A percentile compares a stretch with the other conserved stretches of the same genome.
These are phyloP conservation scores for Ascocoryne sarcoides DNA, from an alignment of 2,329 filamentous ascomycete genomes.

Conservation along the genomic window DNA sequence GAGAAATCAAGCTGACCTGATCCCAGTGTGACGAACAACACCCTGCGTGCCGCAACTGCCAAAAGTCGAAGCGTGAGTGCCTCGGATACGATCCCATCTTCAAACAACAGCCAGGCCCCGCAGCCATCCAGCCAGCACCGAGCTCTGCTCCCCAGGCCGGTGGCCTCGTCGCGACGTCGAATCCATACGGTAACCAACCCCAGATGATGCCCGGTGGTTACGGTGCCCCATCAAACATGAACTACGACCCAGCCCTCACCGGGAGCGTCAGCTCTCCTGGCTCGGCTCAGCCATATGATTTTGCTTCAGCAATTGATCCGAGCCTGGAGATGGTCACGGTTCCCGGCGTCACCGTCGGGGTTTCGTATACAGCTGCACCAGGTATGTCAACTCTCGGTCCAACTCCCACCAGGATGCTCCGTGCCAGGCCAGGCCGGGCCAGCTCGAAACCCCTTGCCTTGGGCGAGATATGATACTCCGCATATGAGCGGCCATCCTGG, in stretches of 20 bases:
- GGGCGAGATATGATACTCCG: too few species aligned
- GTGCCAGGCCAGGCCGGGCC: too few species aligned
- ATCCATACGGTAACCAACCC: constrained; percentile 39
- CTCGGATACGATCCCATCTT: constrained; percentile 83
- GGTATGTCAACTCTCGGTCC: constrained; percentile 27
- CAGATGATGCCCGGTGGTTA: constrained; percentile 38
- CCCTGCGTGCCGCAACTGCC: constrained; percentile 83
- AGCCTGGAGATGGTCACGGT: constrained; percentile 45
- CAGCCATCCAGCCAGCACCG: constrained; percentile 63
- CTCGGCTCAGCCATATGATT: constrained; percentile 44
- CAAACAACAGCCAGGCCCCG: constrained; percentile 58
- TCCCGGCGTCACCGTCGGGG: constrained; percentile 14
- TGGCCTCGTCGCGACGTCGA: constrained; percentile 24
- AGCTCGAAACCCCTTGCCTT: too few species aligned
- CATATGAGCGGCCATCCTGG: neutral
- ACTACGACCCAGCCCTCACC: constrained; percentile 28
- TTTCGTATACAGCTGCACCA: constrained; percentile 20
- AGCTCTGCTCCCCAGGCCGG: constrained; percentile 31
- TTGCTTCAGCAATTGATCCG: constrained; percentile 56
- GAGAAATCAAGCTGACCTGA: neutral
- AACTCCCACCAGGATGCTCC: constrained; percentile 20
- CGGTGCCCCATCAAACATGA: constrained; percentile 21
- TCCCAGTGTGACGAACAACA: constrained; percentile 89
- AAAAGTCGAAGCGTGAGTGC: constrained; percentile 82
- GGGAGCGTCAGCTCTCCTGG: constrained; percentile 36